Evolutionary conservation across 2,329 filamentous ascomycete species (phyloP).

Genomic region (Colletotrichum sp.): DNA sequence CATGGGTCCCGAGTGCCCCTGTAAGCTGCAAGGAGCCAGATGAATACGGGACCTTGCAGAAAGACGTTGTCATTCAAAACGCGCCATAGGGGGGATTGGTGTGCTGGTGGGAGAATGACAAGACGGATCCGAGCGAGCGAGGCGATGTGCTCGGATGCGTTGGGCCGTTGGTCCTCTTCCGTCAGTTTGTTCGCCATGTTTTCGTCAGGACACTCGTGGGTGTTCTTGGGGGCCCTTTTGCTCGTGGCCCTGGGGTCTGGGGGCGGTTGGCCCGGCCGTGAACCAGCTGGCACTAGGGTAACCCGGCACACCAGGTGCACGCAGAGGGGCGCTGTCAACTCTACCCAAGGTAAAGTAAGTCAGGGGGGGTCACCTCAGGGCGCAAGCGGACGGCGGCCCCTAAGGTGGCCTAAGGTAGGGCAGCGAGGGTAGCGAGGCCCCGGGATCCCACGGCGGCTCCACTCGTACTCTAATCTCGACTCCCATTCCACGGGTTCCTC

Average conservation of each 20-base stretch:
- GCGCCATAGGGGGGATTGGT: neutral
- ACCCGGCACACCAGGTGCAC: neutral
- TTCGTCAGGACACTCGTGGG: neutral
- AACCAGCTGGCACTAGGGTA: neutral
- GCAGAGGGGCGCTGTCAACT: neutral
- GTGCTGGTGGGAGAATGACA: neutral
- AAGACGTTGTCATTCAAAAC: neutral
- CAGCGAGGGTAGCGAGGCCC: neutral
- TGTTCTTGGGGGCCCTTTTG: neutral
- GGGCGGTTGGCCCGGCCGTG: neutral
- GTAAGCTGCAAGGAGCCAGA: neutral
- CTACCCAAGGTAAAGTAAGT: neutral
- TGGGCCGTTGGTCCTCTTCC: neutral
- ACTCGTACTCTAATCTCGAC: neutral
- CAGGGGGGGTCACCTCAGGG: neutral
- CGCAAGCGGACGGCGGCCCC: neutral
- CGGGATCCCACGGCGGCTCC: neutral
- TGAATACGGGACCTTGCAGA: conserved; percentile 6
- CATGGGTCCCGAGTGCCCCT: neutral
- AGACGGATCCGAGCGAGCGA: conserved; percentile 7
- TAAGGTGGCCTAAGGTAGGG: neutral
- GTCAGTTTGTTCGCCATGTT: neutral
- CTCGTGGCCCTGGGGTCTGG: neutral
- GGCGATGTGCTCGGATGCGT: conserved; percentile 12
- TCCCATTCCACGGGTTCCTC: neutral